Evolutionary conservation across 1,139 yeast species (phyloP).

Genomic region (Magnusiomyces paraingens): DNA sequence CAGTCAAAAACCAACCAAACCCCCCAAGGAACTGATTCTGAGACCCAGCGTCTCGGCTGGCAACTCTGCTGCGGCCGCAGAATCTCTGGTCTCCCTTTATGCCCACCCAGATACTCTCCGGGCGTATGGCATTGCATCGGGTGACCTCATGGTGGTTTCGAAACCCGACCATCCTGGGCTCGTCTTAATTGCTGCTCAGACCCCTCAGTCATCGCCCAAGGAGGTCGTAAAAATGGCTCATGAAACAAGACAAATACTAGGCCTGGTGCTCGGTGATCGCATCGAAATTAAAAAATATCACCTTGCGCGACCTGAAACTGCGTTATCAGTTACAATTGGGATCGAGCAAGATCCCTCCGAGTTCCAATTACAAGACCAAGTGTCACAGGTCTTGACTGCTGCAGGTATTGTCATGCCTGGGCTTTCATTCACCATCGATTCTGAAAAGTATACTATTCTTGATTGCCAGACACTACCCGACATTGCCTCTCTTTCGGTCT

Average conservation of each 20-base stretch:
- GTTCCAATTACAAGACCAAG: constrained; percentile 17
- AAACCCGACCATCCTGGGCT: constrained; percentile 15
- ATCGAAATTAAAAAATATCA: constrained; percentile 43
- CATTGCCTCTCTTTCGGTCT: neutral
- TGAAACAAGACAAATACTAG: constrained; percentile 45
- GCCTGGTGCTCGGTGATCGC: constrained; percentile 68
- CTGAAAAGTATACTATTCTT: neutral
- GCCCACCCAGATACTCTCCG: constrained; percentile 11
- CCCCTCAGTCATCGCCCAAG: constrained; percentile 1
- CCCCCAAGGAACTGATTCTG: constrained; percentile 19
- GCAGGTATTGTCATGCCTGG: constrained; percentile 57
- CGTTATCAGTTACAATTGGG: constrained; percentile 35
- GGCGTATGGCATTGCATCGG: constrained; percentile 7
- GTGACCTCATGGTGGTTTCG: constrained; percentile 9
- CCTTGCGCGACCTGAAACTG: constrained; percentile 45
- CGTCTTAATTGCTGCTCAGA: constrained; percentile 9
- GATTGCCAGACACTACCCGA: neutral
- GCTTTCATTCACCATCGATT: constrained; percentile 22
- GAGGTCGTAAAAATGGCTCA: constrained; percentile 5
- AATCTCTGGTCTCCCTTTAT: constrained; percentile 8
- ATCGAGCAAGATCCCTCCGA: constrained; percentile 1
- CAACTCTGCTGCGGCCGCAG: constrained; percentile 24
- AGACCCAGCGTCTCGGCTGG: constrained; percentile 17
- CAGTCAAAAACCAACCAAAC: constrained; percentile 1
- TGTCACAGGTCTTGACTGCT: constrained; percentile 35